A percentile compares a stretch with the other conserved stretches of the same genome.
Evolutionary conservation across 768 basidiomycete species (phyloP).

Genomic region (Kwoniella pini): DNA sequence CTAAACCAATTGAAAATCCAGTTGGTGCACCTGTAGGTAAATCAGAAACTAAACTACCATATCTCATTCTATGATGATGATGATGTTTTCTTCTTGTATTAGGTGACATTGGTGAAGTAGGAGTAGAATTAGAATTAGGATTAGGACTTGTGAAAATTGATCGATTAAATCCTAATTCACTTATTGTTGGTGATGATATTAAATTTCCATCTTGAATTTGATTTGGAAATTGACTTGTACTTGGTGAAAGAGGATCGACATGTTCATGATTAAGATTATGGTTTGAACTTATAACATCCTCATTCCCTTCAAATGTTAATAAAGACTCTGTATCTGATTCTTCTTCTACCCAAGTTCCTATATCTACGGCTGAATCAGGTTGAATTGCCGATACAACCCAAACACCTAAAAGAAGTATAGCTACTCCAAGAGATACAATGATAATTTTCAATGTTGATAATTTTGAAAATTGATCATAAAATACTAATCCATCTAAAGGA

Average conservation of each 20-base stretch:
- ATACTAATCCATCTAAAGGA: constrained; percentile 60
- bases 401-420: constrained; percentile 77
- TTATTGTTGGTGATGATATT: constrained; percentile 7
- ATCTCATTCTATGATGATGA: constrained; percentile 35
- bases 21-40: constrained; percentile 45
- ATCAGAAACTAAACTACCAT: constrained; percentile 51
- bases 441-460: constrained; percentile 70
- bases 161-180: not conserved
- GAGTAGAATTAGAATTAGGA: constrained; percentile 16
- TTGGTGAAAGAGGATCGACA: constrained; percentile 9
- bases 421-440: constrained; percentile 74
- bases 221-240: not conserved
- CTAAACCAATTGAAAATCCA: constrained; percentile 54
- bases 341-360: constrained; percentile 55
- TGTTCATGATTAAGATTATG: not conserved
- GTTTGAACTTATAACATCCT: too few relatives aligned
- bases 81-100: constrained; percentile 4
- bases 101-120: constrained; percentile 22
- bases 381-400: constrained; percentile 75
- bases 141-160: constrained; percentile 6
- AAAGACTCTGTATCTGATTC: constrained; percentile 14
- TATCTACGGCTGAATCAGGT: constrained; percentile 58
- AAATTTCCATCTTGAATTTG: not conserved
- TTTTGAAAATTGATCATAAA: constrained; percentile 79
- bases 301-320: too few relatives aligned